Percentiles rank a stretch among this genome's conserved stretches.
Conservation (phyloP, 169 alveolate species). For the Neospora caninum region DNA sequence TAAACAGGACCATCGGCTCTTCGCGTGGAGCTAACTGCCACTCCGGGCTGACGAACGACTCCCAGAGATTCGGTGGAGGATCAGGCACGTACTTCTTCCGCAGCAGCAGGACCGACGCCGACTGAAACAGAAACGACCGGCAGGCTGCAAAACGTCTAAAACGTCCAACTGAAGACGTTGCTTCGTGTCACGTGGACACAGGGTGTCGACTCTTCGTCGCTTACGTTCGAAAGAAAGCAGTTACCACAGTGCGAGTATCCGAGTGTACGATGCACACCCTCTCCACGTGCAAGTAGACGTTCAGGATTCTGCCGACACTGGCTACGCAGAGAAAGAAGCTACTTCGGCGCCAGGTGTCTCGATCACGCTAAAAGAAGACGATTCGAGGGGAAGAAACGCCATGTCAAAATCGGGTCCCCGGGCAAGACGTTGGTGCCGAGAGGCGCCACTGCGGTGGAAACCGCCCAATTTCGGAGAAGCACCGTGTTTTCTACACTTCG, state of each 20-base stretch:
- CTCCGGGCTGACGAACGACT: neutral
- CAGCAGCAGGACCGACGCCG: neutral
- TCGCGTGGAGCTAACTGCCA: neutral
- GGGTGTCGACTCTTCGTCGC: too few species aligned
- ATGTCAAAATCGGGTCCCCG: neutral
- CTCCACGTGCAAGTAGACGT: too few species aligned
- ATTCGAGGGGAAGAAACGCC: neutral
- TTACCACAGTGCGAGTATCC: too few species aligned
- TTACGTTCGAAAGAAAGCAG: too few species aligned
- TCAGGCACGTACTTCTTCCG: neutral
- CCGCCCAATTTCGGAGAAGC: neutral
- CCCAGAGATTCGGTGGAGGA: constrained; percentile 18
- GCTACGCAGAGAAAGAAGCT: too few species aligned
- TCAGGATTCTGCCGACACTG: too few species aligned
- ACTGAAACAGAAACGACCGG: neutral
- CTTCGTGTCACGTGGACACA: neutral
- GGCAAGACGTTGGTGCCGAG: neutral
- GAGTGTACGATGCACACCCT: too few species aligned
- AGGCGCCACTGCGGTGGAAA: neutral
- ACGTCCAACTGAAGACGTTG: neutral
- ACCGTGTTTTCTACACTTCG: neutral
- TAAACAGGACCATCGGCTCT: neutral
- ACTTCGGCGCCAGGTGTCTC: too few species aligned
- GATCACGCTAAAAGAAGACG: too few species aligned
- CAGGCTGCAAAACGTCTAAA: too few species aligned